Base-by-base conservation (phyloP, 441 rosid genomes). In the Pelargonium myrrhifolium region DNA sequence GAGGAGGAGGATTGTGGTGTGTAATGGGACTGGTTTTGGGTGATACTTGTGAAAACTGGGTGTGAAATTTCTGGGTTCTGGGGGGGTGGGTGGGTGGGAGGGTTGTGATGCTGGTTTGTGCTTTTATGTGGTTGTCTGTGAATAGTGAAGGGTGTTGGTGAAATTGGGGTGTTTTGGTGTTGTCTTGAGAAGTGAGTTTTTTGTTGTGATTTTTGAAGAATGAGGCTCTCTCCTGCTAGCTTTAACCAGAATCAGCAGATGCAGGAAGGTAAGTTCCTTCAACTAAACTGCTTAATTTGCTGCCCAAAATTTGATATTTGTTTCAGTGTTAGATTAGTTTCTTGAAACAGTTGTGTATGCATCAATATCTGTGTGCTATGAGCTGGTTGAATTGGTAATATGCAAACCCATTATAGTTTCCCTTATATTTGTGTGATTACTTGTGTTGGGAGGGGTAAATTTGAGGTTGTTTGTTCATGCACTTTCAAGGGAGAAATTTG, bases 181-280 rank as follows among this genome's bases (percentile, higher is more conserved):
- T 49, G 56, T n/a, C 14, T 8, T n/a, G n/a, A 14, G 18, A 49
- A 49, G 56, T 49, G 56, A 18, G 56, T 49, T 49, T 15, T 18
- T 49, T 49, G 56, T 49, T 20, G 8, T 53, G 26, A 18, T 14
- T 49, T 49, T 18, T 49, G n/a, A 47, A 76, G 74, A 74, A 93
- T 94, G 99, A 94, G 92, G 83, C 90, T 86, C 65, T 85, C 96
- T 81, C 70, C 96, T 31, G 89, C 96, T 84, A 91, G 96, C 72
- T 89, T 87, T 75, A 49, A 49, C 56, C 56, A 49, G 17, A 87
- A 75, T 83, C 93, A 91, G 62, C 93, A 85, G 79, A 24, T 80
- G 64, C 96, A 85, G 78, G 98, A 94, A 84, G 99, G 99, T 89
- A 74, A 40, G 78, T 65, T 67, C 45, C 56, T 49, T 49, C 56